These are phyloP conservation scores for Beauveria pseudobassiana DNA, from an alignment of 2,329 filamentous ascomycete species.

Conservation along the genomic window DNA sequence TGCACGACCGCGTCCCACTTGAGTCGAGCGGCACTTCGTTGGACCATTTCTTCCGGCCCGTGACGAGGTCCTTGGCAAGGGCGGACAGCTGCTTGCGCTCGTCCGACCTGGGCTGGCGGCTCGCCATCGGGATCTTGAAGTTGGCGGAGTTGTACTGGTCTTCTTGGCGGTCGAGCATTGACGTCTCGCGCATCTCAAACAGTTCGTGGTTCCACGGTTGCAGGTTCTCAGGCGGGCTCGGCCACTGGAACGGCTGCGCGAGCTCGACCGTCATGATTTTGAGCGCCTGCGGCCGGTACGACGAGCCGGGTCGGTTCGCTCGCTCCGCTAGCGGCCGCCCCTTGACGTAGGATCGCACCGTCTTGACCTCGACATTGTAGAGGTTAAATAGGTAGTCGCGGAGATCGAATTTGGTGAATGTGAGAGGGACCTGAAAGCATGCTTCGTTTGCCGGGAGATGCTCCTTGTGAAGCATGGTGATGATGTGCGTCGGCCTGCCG, in stretches of 20 bases:
- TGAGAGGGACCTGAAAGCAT: slow-evolving; percentile 82
- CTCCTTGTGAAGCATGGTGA: slow-evolving; percentile 68
- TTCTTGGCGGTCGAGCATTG: slow-evolving; percentile 33
- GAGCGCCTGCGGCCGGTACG: slow-evolving; percentile 62
- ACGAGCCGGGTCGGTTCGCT: slow-evolving; percentile 41
- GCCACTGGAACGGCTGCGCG: slow-evolving; percentile 81
- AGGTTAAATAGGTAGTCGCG: slow-evolving; percentile 88
- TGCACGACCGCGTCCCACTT: slow-evolving; percentile 35
- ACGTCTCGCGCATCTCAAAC: slow-evolving; percentile 44
- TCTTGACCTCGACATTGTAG: slow-evolving; percentile 67
- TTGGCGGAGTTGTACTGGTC: slow-evolving; percentile 25
- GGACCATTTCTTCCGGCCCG: slow-evolving; percentile 54
- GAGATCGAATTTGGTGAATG: slow-evolving; percentile 92
- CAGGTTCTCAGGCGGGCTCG: slow-evolving; percentile 56
- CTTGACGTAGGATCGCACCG: slow-evolving; percentile 72
- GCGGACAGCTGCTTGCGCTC: slow-evolving; percentile 46
- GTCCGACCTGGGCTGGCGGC: slow-evolving; percentile 33
- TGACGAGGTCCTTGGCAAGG: slow-evolving; percentile 55
- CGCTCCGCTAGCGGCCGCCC: slow-evolving; percentile 50
- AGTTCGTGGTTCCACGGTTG: slow-evolving; percentile 58
- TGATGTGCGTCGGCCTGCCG: slow-evolving; percentile 69
- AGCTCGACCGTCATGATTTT: slow-evolving; percentile 97
- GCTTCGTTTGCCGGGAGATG: slow-evolving; percentile 72
- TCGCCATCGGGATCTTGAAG: slow-evolving; percentile 30
- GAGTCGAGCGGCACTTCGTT: slow-evolving; percentile 37